These are phyloP conservation scores for Ophiostoma perfectum DNA, from an alignment of 2,329 filamentous ascomycete genomes.

Conservation along the genomic window DNA sequence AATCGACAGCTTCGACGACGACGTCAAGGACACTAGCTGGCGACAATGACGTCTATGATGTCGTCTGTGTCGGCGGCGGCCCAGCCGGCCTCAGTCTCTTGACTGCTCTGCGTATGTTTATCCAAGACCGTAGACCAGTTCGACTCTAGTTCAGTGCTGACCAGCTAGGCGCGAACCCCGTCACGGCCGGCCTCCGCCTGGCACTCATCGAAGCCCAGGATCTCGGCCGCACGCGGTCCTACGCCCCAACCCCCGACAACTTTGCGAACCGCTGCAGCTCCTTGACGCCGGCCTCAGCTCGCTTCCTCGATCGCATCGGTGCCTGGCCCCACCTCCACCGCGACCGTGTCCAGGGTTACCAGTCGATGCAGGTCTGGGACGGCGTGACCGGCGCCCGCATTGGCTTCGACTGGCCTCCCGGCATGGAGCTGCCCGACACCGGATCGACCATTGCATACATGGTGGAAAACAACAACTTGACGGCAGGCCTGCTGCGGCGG, in stretches of 20 bases:
- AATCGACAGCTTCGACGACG: slow-evolving; percentile 13
- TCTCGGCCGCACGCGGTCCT: slow-evolving; percentile 61
- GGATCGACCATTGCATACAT: slow-evolving; percentile 80
- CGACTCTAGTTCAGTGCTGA: not conserved
- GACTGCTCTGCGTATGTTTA: slow-evolving; percentile 62
- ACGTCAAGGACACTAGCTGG: not conserved
- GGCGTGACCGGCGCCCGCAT: slow-evolving; percentile 82
- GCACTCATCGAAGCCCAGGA: slow-evolving; percentile 90
- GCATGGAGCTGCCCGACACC: slow-evolving; percentile 36
- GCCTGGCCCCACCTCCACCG: slow-evolving; percentile 74
- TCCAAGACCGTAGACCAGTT: not conserved
- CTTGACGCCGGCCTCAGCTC: slow-evolving; percentile 80
- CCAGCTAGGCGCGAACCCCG: slow-evolving; percentile 61
- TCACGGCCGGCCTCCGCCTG: slow-evolving; percentile 71
- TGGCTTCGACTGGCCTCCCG: slow-evolving; percentile 70
- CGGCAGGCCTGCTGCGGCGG: slow-evolving; percentile 66
- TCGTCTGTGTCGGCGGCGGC: slow-evolving; percentile 85
- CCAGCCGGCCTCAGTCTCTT: slow-evolving; percentile 82
- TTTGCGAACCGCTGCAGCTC: slow-evolving; percentile 97
- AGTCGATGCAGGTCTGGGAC: slow-evolving; percentile 98
- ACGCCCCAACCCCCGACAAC: slow-evolving; percentile 59
- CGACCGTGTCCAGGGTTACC: slow-evolving; percentile 75
- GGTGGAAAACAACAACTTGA: slow-evolving; percentile 90
- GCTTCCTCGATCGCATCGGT: slow-evolving; percentile 75
- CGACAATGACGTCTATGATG: slow-evolving; percentile 75